Conservation (phyloP, 2,329 filamentous ascomycete species). For the Raffaelea albimanens region DNA sequence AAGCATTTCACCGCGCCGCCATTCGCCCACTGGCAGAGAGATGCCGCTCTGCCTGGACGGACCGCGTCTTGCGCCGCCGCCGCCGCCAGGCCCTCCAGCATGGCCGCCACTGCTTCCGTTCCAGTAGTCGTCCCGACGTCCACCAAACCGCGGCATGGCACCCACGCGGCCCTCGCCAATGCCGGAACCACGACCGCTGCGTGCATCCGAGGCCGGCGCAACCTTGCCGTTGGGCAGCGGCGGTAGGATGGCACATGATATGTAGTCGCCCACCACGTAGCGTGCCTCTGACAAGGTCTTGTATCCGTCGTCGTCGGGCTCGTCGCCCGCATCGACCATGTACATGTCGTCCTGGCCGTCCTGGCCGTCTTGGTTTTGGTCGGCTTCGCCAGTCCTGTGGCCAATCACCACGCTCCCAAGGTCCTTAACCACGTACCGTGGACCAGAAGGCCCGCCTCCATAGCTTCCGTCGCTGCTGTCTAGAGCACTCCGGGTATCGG, state of each 20-base stretch:
- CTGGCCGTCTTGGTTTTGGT: slow-evolving; percentile 22
- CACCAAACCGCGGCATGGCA: slow-evolving; percentile 1
- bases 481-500: slow-evolving; percentile 46
- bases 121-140: background rate
- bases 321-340: slow-evolving; percentile 16
- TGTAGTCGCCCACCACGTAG: slow-evolving; percentile 83
- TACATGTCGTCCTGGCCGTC: slow-evolving; percentile 13
- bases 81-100: background rate
- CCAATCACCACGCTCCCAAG: slow-evolving; percentile 75
- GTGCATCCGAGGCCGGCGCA: slow-evolving; percentile 47
- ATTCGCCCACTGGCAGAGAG: slow-evolving; percentile 46
- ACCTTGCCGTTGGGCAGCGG: slow-evolving; percentile 60
- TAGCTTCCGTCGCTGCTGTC: background rate
- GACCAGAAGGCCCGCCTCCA: slow-evolving; percentile 16
- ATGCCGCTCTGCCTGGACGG: background rate
- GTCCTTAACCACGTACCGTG: slow-evolving; percentile 66
- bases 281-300: slow-evolving; percentile 68
- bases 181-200: slow-evolving; percentile 31
- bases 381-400: slow-evolving; percentile 16
- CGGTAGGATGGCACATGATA: slow-evolving; percentile 73
- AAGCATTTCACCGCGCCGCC: slow-evolving; percentile 55
- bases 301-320: slow-evolving; percentile 48
- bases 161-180: slow-evolving; percentile 23
- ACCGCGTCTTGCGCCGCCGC: background rate
- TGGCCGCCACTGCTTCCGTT: background rate